Conservation (phyloP, 1,284 basidiomycete species). For the Leccinum solheimii region DNA sequence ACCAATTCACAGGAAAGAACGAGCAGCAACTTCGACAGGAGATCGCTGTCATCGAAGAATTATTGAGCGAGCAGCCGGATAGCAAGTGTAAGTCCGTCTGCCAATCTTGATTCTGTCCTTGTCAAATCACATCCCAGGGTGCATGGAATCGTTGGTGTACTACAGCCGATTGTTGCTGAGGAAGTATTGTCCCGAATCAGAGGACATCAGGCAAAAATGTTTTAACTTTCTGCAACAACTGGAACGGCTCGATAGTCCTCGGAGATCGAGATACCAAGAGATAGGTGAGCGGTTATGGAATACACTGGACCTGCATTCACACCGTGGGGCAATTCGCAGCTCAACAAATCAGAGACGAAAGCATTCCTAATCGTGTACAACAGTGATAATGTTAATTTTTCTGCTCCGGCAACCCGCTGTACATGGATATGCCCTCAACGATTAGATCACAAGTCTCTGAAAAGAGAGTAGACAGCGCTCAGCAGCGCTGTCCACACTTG, state of each 20-base stretch:
- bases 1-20: constrained; percentile 48
- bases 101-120: constrained; percentile 1
- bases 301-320: neutral
- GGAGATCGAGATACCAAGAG: constrained; percentile 62
- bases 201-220: constrained; percentile 49
- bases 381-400: neutral
- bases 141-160: constrained; percentile 87
- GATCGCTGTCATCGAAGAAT: constrained; percentile 77
- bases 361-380: constrained; percentile 4
- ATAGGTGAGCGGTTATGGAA: constrained; percentile 46
- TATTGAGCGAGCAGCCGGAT: constrained; percentile 89
- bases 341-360: constrained; percentile 17
- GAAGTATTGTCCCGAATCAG: constrained; percentile 40
- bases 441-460: neutral
- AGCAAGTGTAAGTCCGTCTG: constrained; percentile 75
- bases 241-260: constrained; percentile 56
- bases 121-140: constrained; percentile 58
- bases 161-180: constrained; percentile 67
- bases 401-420: neutral
- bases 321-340: constrained; percentile 14
- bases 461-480: neutral
- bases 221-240: constrained; percentile 52
- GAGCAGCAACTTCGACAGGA: constrained; percentile 69
- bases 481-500: neutral
- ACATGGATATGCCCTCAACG: neutral